Evolutionary conservation across 148 eudicot species (phyloP).

Genomic region (Rhododendron simsii): DNA sequence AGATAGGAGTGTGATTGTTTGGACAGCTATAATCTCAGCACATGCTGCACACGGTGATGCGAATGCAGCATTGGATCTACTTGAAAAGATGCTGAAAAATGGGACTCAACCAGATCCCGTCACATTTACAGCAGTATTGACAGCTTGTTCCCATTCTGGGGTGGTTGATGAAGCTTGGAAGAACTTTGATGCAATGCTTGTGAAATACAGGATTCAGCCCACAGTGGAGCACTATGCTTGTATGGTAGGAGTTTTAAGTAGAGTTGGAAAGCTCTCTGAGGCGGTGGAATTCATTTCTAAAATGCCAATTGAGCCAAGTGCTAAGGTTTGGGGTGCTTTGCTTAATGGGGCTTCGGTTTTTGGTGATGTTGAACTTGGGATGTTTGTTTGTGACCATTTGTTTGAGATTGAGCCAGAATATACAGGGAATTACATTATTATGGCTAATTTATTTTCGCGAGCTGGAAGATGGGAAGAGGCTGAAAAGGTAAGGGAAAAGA

Average conservation of each 20-base stretch:
- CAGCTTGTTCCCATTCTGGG: constrained; percentile 65
- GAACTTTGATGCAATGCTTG: constrained; percentile 36
- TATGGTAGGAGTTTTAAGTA: constrained; percentile 47
- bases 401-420: constrained; percentile 52
- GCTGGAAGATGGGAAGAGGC: constrained; percentile 64
- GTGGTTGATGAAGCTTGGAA: constrained; percentile 42
- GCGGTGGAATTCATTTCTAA: constrained; percentile 41
- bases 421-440: constrained; percentile 39
- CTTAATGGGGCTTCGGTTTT: constrained; percentile 51
- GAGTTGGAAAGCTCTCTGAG: constrained; percentile 45
- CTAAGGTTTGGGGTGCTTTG: constrained; percentile 52
- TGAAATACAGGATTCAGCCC: constrained; percentile 44
- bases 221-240: constrained; percentile 68
- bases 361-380: constrained; percentile 50
- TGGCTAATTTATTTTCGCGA: constrained; percentile 52
- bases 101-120: constrained; percentile 51
- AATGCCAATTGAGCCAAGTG: constrained; percentile 53
- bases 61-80: constrained; percentile 30
- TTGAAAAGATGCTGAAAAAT: constrained; percentile 40
- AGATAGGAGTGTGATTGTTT: constrained; percentile 53
- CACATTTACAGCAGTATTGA: constrained; percentile 52
- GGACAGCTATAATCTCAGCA: constrained; percentile 72
- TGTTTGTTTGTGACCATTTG: constrained; percentile 39
- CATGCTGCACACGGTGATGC: constrained; percentile 55
- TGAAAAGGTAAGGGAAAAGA: constrained; percentile 30